Evolutionary conservation across 2,329 filamentous ascomycete species (phyloP).

Genomic region (Aspergillus flavus): DNA sequence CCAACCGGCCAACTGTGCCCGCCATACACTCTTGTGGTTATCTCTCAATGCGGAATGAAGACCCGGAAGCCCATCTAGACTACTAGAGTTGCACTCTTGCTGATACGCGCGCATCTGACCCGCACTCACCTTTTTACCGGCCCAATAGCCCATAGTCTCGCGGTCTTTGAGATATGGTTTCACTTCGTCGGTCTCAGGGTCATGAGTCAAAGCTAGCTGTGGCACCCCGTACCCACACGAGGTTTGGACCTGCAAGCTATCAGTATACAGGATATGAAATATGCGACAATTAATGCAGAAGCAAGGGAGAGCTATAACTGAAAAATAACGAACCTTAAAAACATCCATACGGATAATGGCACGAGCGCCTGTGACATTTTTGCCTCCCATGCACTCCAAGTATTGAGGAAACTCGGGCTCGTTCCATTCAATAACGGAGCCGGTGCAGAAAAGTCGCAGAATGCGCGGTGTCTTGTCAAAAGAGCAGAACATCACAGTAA

Average conservation of each 20-base stretch:
- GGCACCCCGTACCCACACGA: conserved; percentile 69
- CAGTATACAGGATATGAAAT: background rate
- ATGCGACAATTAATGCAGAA: background rate
- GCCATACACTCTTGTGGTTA: conserved; percentile 51
- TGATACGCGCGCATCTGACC: conserved; percentile 60
- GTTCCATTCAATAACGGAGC: conserved; percentile 63
- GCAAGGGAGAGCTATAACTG: background rate
- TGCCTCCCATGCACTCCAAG: conserved; percentile 49
- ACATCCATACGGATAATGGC: conserved; percentile 65
- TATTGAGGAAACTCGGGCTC: conserved; percentile 52
- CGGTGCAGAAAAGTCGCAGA: conserved; percentile 64
- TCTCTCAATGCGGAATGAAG: conserved; percentile 56
- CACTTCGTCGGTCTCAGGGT: conserved; percentile 29
- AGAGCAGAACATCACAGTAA: conserved; percentile 74
- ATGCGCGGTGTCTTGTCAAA: conserved; percentile 64
- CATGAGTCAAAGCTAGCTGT: conserved; percentile 46
- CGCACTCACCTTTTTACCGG: conserved; percentile 51
- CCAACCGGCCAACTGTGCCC: conserved; percentile 41
- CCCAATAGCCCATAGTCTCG: conserved; percentile 58
- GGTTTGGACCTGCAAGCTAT: conserved; percentile 58
- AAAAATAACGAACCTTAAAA: conserved; percentile 51
- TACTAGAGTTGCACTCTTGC: conserved; percentile 55
- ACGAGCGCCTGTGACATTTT: conserved; percentile 53
- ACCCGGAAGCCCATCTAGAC: conserved; percentile 63
- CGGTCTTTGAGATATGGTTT: conserved; percentile 53